Percentiles rank a stretch among this genome's conserved stretches.
Conservation (phyloP, 371 early-diverging fungal genomes). For the Lichtheimia corymbifera region DNA sequence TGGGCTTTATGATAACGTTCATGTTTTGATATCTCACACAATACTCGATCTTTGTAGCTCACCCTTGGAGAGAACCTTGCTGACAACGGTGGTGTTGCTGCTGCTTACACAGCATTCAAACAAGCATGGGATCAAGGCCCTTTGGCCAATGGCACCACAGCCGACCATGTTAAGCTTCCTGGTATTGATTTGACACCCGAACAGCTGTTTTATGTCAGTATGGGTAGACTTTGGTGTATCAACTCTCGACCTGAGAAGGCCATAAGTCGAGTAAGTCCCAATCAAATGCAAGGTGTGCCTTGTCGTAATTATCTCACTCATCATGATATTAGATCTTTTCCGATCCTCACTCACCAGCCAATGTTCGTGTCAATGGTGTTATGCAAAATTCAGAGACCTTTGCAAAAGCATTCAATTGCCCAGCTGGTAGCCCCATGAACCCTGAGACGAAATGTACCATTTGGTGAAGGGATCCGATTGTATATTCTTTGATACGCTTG, state of each 20-base stretch:
- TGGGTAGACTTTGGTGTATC: conserved; percentile 57
- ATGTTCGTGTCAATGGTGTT: conserved; percentile 64
- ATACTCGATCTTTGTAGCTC: conserved; percentile 15
- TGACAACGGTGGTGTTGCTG: conserved; percentile 72
- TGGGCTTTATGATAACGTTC: too few species aligned
- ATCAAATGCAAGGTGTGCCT: not conserved
- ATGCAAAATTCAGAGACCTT: conserved; percentile 64
- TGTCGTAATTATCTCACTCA: not conserved
- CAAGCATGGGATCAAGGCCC: conserved; percentile 13
- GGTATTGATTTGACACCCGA: conserved; percentile 56
- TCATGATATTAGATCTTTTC: conserved; percentile 29
- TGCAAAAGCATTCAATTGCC: conserved; percentile 64
- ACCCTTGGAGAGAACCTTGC: conserved; percentile 77
- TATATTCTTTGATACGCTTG: too few species aligned
- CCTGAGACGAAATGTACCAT: conserved; percentile 52
- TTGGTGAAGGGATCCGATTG: conserved; percentile 33
- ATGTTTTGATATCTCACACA: too few species aligned
- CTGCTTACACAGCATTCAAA: conserved; percentile 30
- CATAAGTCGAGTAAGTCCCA: conserved; percentile 29
- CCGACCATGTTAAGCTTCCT: conserved; percentile 44
- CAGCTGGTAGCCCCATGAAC: conserved; percentile 54
- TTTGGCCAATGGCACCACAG: not conserved
- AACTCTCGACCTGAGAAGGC: conserved; percentile 38
- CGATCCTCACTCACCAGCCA: conserved; percentile 57
- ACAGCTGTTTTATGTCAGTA: conserved; percentile 58